Evolutionary conservation across 805 yeast genomes (phyloP), one percentile per base, ranked within the genome.

Genomic region (Naumovozyma castellii): DNA sequence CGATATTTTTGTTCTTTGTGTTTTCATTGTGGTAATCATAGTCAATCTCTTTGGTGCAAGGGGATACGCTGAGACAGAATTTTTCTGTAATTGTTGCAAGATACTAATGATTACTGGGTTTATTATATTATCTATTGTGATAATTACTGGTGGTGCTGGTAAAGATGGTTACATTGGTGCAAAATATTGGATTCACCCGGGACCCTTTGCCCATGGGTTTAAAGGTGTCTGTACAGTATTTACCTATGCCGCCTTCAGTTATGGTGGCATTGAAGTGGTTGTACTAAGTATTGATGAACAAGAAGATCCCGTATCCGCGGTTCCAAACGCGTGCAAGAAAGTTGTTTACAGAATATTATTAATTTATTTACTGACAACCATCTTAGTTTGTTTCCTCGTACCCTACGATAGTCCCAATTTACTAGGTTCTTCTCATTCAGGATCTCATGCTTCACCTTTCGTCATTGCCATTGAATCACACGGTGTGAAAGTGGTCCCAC

Each of bases 261-360:
- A 76, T 53, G 73, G 80, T 20, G 86, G 87, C 34, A 75, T 80
- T 17, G 88, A 80, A 57, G 64, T 80, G 40, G 69, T 74, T 18
- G 83, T 83, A 30, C 63, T 80, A 38, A 80, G 86, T 4, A 80
- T 84, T n/a, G 80, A 84, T 5, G 86, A 80, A 57, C 70, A 84
- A 41, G 59, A 64, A 32, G 58, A 28, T 57, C 60, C 58, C 41
- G 58, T 68, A 71, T 62, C 70, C 67, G 72, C 79, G 14, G 75
- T 78, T 36, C 82, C 84, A 31, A 66, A 69, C 20, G 82, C 82
- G 33, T 71, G 76, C 46, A 71, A 69, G 48, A 73, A 75, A 44
- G 79, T 76, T 16, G 64, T 78, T 37, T 66, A 68, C 61, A 68
- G 84, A 64, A 76, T 78, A 50, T 56, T 73, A 38, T 53, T 76